A percentile compares a stretch with the other conserved stretches of the same genome.
These are phyloP conservation scores for Exophiala xenobiotica DNA, from an alignment of 2,329 filamentous ascomycete genomes.

Conservation along the genomic window DNA sequence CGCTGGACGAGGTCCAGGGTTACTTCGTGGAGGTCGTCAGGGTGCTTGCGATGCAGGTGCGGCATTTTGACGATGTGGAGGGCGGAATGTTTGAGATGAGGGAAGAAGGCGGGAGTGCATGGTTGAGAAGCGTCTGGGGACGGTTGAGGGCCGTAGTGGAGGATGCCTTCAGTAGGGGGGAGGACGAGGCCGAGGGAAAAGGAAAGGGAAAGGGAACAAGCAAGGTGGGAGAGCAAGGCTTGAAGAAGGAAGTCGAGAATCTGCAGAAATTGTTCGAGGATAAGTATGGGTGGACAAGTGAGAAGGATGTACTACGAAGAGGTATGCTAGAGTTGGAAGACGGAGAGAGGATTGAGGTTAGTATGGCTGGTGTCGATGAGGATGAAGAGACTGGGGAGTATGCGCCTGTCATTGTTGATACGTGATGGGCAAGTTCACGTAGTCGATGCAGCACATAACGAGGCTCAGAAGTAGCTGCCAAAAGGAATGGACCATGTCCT, in stretches of 20 bases:
- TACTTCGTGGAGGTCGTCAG: constrained; percentile 55
- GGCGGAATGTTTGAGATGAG: constrained; percentile 61
- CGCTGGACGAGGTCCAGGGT: constrained; percentile 47
- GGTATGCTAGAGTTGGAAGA: constrained; percentile 63
- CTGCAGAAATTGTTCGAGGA: constrained; percentile 55
- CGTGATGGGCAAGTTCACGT: constrained; percentile 17
- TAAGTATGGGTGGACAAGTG: constrained; percentile 59
- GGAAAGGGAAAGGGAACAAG: background rate
- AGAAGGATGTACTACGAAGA: constrained; percentile 52
- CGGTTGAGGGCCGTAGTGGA: constrained; percentile 55
- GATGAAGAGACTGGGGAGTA: constrained; percentile 66
- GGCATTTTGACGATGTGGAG: constrained; percentile 59
- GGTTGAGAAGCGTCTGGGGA: constrained; percentile 53
- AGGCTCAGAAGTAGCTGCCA: too few relatives aligned
- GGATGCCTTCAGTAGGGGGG: constrained; percentile 41
- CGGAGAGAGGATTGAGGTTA: constrained; percentile 62
- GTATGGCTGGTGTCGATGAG: constrained; percentile 54
- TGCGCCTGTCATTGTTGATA: constrained; percentile 61
- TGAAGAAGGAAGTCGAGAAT: constrained; percentile 55
- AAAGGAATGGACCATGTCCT: too few relatives aligned
- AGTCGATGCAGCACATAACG: background rate
- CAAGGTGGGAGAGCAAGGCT: constrained; percentile 25
- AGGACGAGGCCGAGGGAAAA: constrained; percentile 27
- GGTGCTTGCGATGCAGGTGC: constrained; percentile 53
- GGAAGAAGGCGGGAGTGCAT: constrained; percentile 50